Evolutionary conservation across 768 basidiomycete genomes (phyloP).

Genomic region (Candolleomyces eurysporus): DNA sequence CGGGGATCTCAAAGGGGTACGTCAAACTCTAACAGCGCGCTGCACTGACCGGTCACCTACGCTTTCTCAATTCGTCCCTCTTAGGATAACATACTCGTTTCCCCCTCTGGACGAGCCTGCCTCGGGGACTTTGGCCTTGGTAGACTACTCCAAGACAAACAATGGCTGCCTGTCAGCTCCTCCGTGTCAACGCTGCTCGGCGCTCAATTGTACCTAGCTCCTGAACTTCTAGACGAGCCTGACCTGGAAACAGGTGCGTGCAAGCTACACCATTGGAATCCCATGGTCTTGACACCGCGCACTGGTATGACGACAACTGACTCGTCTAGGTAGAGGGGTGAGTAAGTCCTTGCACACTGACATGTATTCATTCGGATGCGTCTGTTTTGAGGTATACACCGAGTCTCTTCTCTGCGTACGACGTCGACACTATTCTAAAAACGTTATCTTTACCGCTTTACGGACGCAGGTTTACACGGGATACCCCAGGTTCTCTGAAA

Average conservation of each 20-base stretch:
- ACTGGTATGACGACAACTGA: too few species aligned
- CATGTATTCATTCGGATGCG: slow-evolving; percentile 8
- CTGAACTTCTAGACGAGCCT: slow-evolving; percentile 1
- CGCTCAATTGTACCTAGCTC: background rate
- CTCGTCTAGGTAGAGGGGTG: background rate
- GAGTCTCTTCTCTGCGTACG: background rate
- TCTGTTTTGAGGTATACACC: slow-evolving; percentile 5
- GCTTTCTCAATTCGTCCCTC: background rate
- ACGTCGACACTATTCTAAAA: background rate
- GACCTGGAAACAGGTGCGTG: background rate
- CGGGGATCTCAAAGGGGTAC: slow-evolving; percentile 22
- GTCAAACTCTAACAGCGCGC: background rate
- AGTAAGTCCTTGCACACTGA: background rate
- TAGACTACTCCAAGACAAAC: slow-evolving; percentile 2
- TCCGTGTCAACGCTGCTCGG: background rate
- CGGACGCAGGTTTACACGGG: background rate
- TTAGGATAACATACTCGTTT: slow-evolving; percentile 24
- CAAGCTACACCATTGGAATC: background rate
- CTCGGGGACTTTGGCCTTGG: slow-evolving; percentile 25
- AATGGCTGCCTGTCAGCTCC: background rate
- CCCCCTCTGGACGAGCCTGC: slow-evolving; percentile 13
- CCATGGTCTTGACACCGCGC: too few species aligned
- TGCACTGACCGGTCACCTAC: background rate
- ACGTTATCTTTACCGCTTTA: background rate
- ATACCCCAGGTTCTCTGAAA: background rate